These are phyloP conservation scores for Planoprotostelium fungivorum DNA, from an alignment of 78 protist species.

Conservation along the genomic window DNA sequence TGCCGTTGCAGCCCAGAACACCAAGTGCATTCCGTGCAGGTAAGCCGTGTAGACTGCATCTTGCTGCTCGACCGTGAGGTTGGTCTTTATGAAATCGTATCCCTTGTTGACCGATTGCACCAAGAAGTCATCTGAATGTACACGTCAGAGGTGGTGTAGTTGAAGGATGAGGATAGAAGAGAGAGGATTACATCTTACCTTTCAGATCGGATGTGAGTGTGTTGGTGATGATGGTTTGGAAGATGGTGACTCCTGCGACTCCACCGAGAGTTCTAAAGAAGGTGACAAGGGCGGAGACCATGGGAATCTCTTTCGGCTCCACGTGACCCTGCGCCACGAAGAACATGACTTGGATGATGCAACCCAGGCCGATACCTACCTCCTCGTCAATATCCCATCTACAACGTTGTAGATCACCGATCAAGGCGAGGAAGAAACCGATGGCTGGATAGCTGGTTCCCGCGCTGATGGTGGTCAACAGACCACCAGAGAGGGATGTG, in stretches of 20 bases:
- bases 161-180: no score
- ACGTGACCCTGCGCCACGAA: slow-evolving; percentile 35
- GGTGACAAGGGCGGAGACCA: slow-evolving; percentile 35
- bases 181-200: no score
- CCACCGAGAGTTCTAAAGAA: slow-evolving; percentile 68
- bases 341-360: slow-evolving; percentile 47
- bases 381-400: neutral
- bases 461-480: neutral
- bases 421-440: neutral
- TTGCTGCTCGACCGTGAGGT: neutral
- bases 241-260: slow-evolving; percentile 45
- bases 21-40: neutral
- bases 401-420: neutral
- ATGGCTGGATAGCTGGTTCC: neutral
- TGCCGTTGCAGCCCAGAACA: neutral
- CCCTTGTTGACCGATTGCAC: neutral
- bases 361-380: slow-evolving; percentile 63
- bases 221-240: slow-evolving; percentile 29
- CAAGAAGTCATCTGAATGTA: no score
- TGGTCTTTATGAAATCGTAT: neutral
- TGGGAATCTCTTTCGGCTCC: slow-evolving; percentile 16
- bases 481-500: neutral
- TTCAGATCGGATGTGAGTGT: slow-evolving; percentile 12
- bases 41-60: neutral
- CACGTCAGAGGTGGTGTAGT: no score